Percentiles rank a stretch among this genome's conserved stretches.
Evolutionary conservation across 2,329 filamentous ascomycete genomes (phyloP).

Genomic region (Diplodia mutila): DNA sequence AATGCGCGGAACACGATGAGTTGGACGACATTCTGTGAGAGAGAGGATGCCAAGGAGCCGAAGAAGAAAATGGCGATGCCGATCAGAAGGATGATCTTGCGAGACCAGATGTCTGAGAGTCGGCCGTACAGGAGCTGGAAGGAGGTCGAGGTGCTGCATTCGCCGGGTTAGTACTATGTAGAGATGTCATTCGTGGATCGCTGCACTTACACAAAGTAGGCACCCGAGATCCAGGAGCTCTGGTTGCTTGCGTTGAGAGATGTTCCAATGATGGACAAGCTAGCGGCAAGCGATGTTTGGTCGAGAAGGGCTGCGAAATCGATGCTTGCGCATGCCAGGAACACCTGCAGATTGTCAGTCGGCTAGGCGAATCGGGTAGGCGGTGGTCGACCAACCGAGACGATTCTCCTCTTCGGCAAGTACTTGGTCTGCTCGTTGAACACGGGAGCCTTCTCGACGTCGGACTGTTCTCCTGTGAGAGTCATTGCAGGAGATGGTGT

Average conservation of each 20-base stretch:
- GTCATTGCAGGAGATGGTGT: not conserved
- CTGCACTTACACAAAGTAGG: slow-evolving; percentile 56
- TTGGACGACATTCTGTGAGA: slow-evolving; percentile 47
- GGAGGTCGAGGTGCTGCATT: slow-evolving; percentile 46
- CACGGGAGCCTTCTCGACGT: slow-evolving; percentile 12
- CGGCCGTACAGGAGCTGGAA: slow-evolving; percentile 59
- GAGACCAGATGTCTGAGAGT: slow-evolving; percentile 61
- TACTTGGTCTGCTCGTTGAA: slow-evolving; percentile 28
- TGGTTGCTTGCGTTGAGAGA: slow-evolving; percentile 55
- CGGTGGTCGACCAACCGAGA: slow-evolving; percentile 13
- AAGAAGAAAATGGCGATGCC: slow-evolving; percentile 55
- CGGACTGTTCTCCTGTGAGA: not conserved
- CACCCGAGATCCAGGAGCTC: slow-evolving; percentile 59
- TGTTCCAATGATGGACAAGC: slow-evolving; percentile 59
- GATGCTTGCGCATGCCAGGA: slow-evolving; percentile 60
- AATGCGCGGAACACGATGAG: slow-evolving; percentile 37
- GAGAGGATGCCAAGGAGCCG: slow-evolving; percentile 50
- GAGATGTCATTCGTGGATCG: not conserved
- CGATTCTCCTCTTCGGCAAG: slow-evolving; percentile 21
- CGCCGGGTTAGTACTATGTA: not conserved
- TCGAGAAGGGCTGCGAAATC: slow-evolving; percentile 62
- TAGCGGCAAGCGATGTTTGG: slow-evolving; percentile 61
- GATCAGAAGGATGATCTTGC: slow-evolving; percentile 57
- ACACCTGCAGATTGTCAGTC: slow-evolving; percentile 49
- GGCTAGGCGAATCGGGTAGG: not conserved